Evolutionary conservation across 2,329 filamentous ascomycete species (phyloP).

Genomic region (Huntiella savannae): DNA sequence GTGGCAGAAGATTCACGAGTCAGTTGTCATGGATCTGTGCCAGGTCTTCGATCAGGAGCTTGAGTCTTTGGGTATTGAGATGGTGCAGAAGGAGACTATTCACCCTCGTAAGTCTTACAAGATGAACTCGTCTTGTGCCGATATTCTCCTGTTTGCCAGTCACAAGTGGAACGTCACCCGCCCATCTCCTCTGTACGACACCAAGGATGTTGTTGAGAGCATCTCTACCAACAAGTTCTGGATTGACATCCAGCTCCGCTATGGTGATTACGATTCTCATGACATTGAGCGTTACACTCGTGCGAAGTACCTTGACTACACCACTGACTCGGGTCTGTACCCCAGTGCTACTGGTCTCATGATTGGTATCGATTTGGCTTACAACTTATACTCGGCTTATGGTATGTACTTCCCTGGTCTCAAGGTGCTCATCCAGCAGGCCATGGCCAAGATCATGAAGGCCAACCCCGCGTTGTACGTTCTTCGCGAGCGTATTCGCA

Average conservation of each 20-base stretch:
- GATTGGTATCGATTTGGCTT: constrained; percentile 93
- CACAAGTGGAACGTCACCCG: constrained; percentile 98
- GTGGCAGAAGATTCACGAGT: constrained; percentile 99
- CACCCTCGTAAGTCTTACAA: constrained; percentile 99
- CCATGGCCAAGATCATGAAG: constrained; percentile 99
- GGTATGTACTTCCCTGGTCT: constrained; percentile 97
- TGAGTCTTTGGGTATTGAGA: constrained; percentile 88
- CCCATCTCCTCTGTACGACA: constrained; percentile 85
- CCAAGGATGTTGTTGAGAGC: constrained; percentile 82
- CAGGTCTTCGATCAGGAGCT: constrained; percentile 97
- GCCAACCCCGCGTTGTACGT: constrained; percentile 95
- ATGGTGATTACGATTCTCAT: constrained; percentile 96
- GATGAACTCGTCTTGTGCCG: constrained; percentile 98
- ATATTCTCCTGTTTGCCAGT: constrained; percentile 88
- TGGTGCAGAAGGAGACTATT: constrained; percentile 96
- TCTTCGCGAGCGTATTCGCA: constrained; percentile 88
- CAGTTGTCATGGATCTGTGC: constrained; percentile 95
- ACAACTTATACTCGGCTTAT: constrained; percentile 96
- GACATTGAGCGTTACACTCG: constrained; percentile 96
- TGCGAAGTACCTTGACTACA: constrained; percentile 97
- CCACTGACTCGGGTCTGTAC: constrained; percentile 96
- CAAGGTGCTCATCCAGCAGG: constrained; percentile 88
- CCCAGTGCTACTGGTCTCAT: constrained; percentile 91
- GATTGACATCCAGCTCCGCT: constrained; percentile 90
- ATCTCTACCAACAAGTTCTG: constrained; percentile 98